Conservation (phyloP, 208 protist species). For the Strigomonas culicis region DNA sequence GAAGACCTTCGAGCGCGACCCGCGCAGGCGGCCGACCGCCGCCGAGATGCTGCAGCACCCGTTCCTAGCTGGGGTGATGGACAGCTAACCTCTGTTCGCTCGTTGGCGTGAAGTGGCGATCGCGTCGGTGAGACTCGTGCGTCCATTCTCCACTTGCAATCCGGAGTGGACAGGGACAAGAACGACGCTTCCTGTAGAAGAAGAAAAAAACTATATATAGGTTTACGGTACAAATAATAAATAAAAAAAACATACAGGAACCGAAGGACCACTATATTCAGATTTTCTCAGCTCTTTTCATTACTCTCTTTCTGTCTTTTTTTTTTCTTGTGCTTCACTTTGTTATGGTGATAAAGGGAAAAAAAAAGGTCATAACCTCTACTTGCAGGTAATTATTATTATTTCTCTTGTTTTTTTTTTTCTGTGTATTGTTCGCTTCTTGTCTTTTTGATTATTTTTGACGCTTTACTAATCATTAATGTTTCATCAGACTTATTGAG, state of each 20-base stretch:
- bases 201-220: neutral
- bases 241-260: slow-evolving; percentile 5
- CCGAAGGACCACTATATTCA: neutral
- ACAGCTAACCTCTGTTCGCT: neutral
- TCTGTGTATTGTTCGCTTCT: neutral
- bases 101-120: too few relatives aligned
- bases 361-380: neutral
- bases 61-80: slow-evolving; percentile 43
- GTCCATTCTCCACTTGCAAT: too few relatives aligned
- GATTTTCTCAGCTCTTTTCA: slow-evolving; percentile 1
- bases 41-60: slow-evolving; percentile 64
- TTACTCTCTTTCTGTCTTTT: slow-evolving; percentile 1
- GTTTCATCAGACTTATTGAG: neutral
- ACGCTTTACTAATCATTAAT: slow-evolving; percentile 3
- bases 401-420: too few relatives aligned
- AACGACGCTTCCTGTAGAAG: neutral
- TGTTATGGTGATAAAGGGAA: slow-evolving; percentile 2
- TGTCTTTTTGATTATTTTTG: neutral
- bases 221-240: neutral
- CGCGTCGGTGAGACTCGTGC: too few relatives aligned
- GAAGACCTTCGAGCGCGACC: slow-evolving; percentile 81
- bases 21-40: slow-evolving; percentile 57
- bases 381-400: neutral
- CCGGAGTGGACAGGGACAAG: too few relatives aligned
- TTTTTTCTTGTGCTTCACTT: slow-evolving; percentile 16